Conservation (phyloP, 768 basidiomycete species). For the Kwoniella sp. region DNA sequence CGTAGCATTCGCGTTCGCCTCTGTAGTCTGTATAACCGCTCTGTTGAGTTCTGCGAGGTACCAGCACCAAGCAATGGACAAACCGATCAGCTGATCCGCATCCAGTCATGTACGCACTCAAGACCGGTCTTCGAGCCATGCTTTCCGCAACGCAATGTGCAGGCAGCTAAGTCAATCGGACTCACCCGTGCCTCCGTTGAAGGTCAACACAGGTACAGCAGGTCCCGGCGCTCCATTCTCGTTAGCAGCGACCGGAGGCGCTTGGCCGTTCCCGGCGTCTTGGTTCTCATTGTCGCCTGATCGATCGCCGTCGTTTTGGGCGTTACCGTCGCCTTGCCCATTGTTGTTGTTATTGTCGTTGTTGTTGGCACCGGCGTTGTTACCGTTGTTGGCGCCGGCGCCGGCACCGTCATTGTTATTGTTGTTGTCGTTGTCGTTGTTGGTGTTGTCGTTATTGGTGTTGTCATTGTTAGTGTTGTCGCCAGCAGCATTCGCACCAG, state of each 20-base stretch:
- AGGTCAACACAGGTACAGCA: constrained; percentile 34
- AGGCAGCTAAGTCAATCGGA: not conserved
- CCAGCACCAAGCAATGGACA: not conserved
- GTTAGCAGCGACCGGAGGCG: constrained; percentile 17
- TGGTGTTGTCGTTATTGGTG: not conserved
- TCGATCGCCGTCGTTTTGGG: constrained; percentile 14
- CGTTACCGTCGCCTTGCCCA: constrained; percentile 3
- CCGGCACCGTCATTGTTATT: not conserved
- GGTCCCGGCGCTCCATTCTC: constrained; percentile 34
- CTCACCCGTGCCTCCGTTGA: constrained; percentile 35
- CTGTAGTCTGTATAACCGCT: constrained; percentile 23
- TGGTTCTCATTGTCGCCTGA: not conserved
- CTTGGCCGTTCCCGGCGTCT: constrained; percentile 2
- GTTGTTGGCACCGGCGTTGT: constrained; percentile 2
- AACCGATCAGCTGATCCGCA: not conserved
- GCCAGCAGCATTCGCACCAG: constrained; percentile 5
- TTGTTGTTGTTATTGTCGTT: constrained; percentile 9
- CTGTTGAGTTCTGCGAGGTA: constrained; percentile 25
- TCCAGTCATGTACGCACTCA: no score
- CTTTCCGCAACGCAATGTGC: not conserved
- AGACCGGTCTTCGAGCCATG: no score
- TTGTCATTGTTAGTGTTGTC: not conserved
- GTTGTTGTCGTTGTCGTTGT: constrained; percentile 9
- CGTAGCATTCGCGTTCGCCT: constrained; percentile 27
- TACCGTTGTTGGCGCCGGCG: not conserved